Evolutionary conservation across 345 rosid genomes (phyloP).

Genomic region (Salix koriyanagi): DNA sequence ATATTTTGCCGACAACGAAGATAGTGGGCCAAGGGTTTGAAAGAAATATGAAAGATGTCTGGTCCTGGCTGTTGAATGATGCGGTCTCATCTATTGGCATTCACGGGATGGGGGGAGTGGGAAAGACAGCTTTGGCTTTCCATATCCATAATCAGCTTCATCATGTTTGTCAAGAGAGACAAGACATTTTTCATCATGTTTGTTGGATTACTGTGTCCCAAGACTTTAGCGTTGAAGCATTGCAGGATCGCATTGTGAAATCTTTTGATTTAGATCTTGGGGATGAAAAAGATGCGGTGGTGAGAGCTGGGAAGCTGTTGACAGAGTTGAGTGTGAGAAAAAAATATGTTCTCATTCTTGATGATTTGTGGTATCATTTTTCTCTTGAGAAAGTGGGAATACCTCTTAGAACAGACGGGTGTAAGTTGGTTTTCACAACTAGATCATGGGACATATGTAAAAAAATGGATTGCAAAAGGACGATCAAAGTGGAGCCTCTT

Average conservation of each 20-base stretch:
- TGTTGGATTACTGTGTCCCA: slow-evolving; percentile 16
- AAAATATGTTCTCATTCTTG: not conserved
- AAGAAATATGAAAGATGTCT: not conserved
- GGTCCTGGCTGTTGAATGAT: not conserved
- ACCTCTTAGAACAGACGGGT: too few relatives aligned
- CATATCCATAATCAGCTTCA: not conserved
- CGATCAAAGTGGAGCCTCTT: too few relatives aligned
- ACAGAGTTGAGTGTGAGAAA: not conserved
- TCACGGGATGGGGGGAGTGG: slow-evolving; percentile 13
- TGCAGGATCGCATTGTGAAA: slow-evolving; percentile 6
- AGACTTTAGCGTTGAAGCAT: not conserved
- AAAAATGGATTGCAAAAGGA: too few relatives aligned
- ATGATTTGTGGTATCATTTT: slow-evolving; percentile 1
- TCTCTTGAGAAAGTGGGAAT: too few relatives aligned
- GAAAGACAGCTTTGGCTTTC: slow-evolving; percentile 8
- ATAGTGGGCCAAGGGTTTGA: not conserved
- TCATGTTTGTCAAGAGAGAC: not conserved
- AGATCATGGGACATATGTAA: too few relatives aligned
- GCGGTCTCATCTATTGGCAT: slow-evolving; percentile 4
- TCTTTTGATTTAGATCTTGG: not conserved
- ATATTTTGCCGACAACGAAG: not conserved
- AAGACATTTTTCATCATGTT: not conserved
- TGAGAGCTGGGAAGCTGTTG: not conserved
- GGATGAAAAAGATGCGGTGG: not conserved
- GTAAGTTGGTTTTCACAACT: too few relatives aligned